phyloP scores from a whole-genome alignment of 2,329 filamentous ascomycete species.

The Mycocentrospora acerina region DNA sequence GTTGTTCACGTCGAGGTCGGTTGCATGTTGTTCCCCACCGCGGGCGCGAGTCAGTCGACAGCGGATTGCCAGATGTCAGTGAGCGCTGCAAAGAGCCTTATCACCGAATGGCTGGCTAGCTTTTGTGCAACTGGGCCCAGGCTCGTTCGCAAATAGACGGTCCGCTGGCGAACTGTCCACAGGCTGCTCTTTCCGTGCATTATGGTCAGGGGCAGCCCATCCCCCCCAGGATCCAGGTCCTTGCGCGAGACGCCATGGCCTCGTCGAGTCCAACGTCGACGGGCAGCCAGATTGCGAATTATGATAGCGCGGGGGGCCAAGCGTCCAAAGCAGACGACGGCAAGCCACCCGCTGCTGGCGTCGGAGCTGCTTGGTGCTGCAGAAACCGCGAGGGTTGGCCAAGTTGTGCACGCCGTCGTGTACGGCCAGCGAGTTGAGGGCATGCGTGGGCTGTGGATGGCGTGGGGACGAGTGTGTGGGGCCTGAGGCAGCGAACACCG shows the following conservation, averaged over 20 bases:
- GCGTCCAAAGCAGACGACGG: constrained; percentile 1
- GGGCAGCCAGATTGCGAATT: constrained; percentile 5
- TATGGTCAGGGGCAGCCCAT: constrained; percentile 1
- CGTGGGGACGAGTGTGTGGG: no score
- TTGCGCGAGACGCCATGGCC: constrained; percentile 6
- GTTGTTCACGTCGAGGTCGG: background rate
- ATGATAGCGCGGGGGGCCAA: constrained; percentile 1
- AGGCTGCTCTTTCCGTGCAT: constrained; percentile 4
- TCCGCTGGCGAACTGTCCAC: constrained; percentile 8
- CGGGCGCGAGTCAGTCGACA: constrained; percentile 8
- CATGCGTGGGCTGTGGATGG: no score
- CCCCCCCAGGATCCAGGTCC: constrained; percentile 1
- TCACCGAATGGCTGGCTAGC: constrained; percentile 1
- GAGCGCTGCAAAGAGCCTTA: background rate
- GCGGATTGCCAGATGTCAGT: no score
- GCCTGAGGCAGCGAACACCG: no score
- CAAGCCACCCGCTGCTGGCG: constrained; percentile 7
- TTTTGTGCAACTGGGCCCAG: constrained; percentile 2
- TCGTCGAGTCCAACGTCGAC: constrained; percentile 1
- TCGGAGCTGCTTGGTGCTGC: background rate
- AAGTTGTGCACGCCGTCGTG: no score
- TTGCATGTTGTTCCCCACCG: constrained; percentile 1
- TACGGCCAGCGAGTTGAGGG: no score
- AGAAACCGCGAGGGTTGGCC: background rate
- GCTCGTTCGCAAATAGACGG: constrained; percentile 2